Evolutionary conservation across 805 yeast genomes (phyloP), one percentile per base, ranked within the genome.

Genomic region (Wickerhamomyces queroliae): DNA sequence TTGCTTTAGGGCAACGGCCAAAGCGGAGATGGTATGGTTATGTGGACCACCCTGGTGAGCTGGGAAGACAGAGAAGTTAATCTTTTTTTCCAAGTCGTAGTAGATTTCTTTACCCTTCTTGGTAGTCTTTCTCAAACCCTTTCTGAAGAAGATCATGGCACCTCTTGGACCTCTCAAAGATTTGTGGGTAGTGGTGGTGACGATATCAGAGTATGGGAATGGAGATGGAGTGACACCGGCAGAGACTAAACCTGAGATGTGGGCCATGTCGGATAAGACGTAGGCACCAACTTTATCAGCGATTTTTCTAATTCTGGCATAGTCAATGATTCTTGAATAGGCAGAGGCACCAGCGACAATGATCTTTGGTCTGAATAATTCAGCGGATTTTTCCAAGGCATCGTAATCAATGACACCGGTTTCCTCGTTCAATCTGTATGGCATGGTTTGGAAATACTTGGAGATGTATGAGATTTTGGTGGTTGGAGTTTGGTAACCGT

Each of bases 11-110:
- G 98, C 98, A 42, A 89, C 91, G 24, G 98, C 95, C 53, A 91
- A 73, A 17, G 98, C 98, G 48, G 96, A 80, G 58, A 91, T 91
- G 54, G 98, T 91, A 68, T 91, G 97, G 72, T 91, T 91, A 67
- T 91, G 98, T 52, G 99, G 99, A 60, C 99, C 99, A 72, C 99
- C 99, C 73, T 91, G 99, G 66, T 91, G 98, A 49, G 95, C 98
- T 53, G 99, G 99, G 86, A 91, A 91, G 41, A 91, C 98, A 24
- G 96, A 87, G 61, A 91, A 91, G 76, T 91, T 91, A 67, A 91
- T 89, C 62, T 80, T 83, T 60, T 80, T 78, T 67, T 91, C 98
- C 58, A 91, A 76, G 56, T 91, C 96, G 63, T 88, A 90, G 37
- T 74, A 68, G 41, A 83, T 70, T 66, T 87, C 90, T 64, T 85